phyloP scores from a whole-genome alignment of 2,329 filamentous ascomycete genomes.

The Aspergillus floridensis region DNA sequence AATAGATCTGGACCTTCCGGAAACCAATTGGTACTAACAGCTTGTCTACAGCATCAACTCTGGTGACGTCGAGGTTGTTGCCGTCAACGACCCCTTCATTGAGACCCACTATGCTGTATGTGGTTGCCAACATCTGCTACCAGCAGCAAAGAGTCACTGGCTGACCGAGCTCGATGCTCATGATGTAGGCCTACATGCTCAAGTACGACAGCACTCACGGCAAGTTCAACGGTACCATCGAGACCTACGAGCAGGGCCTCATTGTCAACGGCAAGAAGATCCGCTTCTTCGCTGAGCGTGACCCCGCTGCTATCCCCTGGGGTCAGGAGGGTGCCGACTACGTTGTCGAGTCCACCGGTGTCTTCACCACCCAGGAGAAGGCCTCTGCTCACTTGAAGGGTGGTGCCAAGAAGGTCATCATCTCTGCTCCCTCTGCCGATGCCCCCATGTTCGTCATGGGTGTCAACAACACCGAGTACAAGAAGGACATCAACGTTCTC shows the following conservation, averaged over 20 bases:
- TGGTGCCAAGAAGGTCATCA: slow-evolving; percentile 97
- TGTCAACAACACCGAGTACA: slow-evolving; percentile 95
- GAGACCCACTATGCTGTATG: slow-evolving; percentile 95
- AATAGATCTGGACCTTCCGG: background rate
- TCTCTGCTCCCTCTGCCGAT: slow-evolving; percentile 60
- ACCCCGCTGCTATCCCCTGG: slow-evolving; percentile 91
- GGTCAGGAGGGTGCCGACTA: slow-evolving; percentile 81
- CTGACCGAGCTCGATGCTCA: slow-evolving; percentile 4
- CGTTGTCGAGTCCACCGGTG: slow-evolving; percentile 96
- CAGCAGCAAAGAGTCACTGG: background rate
- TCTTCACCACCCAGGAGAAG: slow-evolving; percentile 99
- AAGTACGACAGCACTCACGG: slow-evolving; percentile 99
- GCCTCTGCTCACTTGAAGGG: slow-evolving; percentile 90
- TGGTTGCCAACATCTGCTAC: slow-evolving; percentile 28
- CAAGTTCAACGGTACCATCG: slow-evolving; percentile 87
- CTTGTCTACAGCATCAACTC: slow-evolving; percentile 65
- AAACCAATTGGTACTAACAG: slow-evolving; percentile 6
- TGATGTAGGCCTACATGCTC: slow-evolving; percentile 91
- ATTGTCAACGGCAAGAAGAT: slow-evolving; percentile 91
- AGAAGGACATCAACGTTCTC: slow-evolving; percentile 84
- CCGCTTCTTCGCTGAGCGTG: slow-evolving; percentile 90
- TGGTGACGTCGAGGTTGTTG: slow-evolving; percentile 84
- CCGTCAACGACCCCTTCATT: slow-evolving; percentile 99
- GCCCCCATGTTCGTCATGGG: slow-evolving; percentile 99
- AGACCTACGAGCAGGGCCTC: slow-evolving; percentile 69